Evolutionary conservation across 2,329 filamentous ascomycete genomes (phyloP).

Genomic region (Podosphaera xanthii): DNA sequence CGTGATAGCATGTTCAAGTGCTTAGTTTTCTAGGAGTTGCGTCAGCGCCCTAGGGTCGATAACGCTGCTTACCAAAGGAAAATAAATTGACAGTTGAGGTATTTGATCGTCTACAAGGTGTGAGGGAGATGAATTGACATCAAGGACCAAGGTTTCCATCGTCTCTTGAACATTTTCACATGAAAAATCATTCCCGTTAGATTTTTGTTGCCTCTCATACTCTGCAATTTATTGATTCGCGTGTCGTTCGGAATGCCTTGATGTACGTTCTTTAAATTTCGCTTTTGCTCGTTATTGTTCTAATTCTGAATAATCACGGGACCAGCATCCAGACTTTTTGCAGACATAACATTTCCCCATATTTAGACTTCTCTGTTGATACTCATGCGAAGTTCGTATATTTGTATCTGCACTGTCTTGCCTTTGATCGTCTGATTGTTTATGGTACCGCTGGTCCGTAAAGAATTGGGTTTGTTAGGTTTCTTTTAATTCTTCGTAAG

Average conservation of each 20-base stretch:
- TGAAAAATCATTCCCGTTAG: conserved; percentile 1
- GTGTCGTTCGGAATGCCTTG: not conserved
- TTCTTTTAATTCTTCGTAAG: not conserved
- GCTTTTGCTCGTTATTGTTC: not conserved
- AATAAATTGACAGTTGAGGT: not conserved
- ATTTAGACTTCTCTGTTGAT: not conserved
- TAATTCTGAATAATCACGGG: not conserved
- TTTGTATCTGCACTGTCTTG: not conserved
- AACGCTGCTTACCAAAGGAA: not conserved
- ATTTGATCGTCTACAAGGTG: not conserved
- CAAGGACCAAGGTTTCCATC: not conserved
- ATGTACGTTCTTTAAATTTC: not conserved
- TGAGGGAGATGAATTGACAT: not conserved
- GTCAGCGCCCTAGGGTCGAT: conserved; percentile 1
- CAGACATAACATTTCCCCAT: not conserved
- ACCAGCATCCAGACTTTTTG: conserved; percentile 1
- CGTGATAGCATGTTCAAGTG: conserved; percentile 1
- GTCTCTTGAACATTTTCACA: conserved; percentile 1
- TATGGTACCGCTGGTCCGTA: not conserved
- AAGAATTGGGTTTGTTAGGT: not conserved
- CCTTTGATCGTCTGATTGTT: not conserved
- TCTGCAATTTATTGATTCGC: not conserved
- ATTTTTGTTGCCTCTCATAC: not conserved
- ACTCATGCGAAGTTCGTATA: not conserved
- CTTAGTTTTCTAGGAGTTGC: not conserved